Evolutionary conservation across 2,329 filamentous ascomycete species (phyloP).

Genomic region (Lasiodiplodia gonubiensis): DNA sequence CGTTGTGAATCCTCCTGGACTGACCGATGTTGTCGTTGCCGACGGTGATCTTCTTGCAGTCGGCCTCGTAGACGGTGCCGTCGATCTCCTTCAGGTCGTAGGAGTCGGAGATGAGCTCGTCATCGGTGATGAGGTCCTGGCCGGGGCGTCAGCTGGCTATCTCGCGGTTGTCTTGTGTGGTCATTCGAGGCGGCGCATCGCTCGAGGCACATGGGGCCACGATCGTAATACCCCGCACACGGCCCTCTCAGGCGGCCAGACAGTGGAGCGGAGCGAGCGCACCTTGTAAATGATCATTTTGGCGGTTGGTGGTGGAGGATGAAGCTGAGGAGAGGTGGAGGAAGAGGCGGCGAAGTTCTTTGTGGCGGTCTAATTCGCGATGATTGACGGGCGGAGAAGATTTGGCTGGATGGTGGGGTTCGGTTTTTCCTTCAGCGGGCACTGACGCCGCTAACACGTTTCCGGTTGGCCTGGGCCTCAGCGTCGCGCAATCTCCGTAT

Average conservation of each 20-base stretch:
- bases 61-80: conserved; percentile 82
- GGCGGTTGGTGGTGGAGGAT: conserved; percentile 34
- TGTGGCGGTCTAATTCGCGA: conserved; percentile 22
- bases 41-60: conserved; percentile 88
- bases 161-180: conserved; percentile 22
- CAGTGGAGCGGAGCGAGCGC: conserved; percentile 38
- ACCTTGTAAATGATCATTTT: conserved; percentile 67
- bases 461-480: neutral
- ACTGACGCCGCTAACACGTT: neutral
- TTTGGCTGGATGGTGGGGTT: conserved; percentile 29
- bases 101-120: conserved; percentile 97
- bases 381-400: conserved; percentile 27
- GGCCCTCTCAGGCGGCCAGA: conserved; percentile 35
- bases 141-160: conserved; percentile 24
- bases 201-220: conserved; percentile 29
- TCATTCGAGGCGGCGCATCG: conserved; percentile 24
- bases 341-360: conserved; percentile 24
- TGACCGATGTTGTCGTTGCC: conserved; percentile 74
- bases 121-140: conserved; percentile 85
- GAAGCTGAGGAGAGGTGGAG: conserved; percentile 27
- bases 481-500: conserved; percentile 26
- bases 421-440: conserved; percentile 19
- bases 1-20: conserved; percentile 42
- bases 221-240: conserved; percentile 28
- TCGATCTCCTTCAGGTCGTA: conserved; percentile 83